These are phyloP conservation scores for Ehretia macrophylla DNA, from an alignment of 257 asterid species.

Conservation along the genomic window DNA sequence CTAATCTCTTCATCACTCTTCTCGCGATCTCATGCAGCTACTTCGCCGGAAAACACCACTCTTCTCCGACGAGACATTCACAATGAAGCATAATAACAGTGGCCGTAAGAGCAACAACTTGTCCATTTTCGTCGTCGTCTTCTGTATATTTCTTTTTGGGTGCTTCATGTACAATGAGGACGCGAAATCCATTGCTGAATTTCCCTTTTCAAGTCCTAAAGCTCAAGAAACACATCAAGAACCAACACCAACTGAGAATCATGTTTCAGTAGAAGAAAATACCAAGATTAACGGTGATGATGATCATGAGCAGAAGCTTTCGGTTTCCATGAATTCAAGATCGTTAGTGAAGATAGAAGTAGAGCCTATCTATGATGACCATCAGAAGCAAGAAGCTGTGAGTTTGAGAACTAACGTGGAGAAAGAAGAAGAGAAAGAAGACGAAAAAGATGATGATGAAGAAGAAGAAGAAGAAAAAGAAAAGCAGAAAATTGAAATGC, in stretches of 20 bases:
- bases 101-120: constrained; percentile 46
- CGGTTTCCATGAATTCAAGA: constrained; percentile 46
- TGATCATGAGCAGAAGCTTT: too few relatives aligned
- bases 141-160: constrained; percentile 65
- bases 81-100: constrained; percentile 50
- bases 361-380: constrained; percentile 1
- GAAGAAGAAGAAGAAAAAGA: constrained; percentile 23
- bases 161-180: constrained; percentile 82
- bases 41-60: constrained; percentile 55
- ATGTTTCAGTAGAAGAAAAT: not conserved
- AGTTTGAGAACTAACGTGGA: constrained; percentile 23
- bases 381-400: not conserved
- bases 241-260: not conserved
- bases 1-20: not conserved
- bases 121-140: constrained; percentile 46
- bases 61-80: constrained; percentile 24
- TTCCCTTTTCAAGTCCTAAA: constrained; percentile 54
- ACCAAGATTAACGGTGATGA: constrained; percentile 20
- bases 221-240: constrained; percentile 28
- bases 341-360: too few relatives aligned
- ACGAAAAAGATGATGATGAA: constrained; percentile 15
- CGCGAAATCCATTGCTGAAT: constrained; percentile 65
- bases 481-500: constrained; percentile 30
- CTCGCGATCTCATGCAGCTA: constrained; percentile 45
- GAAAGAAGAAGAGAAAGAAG: constrained; percentile 28